These are phyloP conservation scores for Sugiyamaella mastotermitis DNA, from an alignment of 805 yeast genomes.

Conservation along the genomic window DNA sequence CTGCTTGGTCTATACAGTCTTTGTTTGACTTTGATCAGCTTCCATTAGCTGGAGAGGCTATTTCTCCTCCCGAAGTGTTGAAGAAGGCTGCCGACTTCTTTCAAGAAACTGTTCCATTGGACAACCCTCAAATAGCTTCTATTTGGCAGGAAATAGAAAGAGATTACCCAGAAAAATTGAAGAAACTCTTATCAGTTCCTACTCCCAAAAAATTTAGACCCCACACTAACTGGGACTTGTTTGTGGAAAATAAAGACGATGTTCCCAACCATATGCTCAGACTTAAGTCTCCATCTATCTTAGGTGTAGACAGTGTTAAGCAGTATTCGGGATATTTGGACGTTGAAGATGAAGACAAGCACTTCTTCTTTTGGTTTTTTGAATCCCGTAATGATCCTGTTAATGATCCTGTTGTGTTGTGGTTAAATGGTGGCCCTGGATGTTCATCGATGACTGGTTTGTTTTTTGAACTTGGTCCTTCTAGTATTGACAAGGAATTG, in stretches of 20 bases:
- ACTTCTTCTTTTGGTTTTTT: slow-evolving; percentile 78
- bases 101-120: no score
- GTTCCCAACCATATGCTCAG: slow-evolving; percentile 45
- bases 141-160: slow-evolving; percentile 22
- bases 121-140: no score
- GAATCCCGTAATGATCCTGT: slow-evolving; percentile 86
- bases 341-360: slow-evolving; percentile 74
- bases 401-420: slow-evolving; percentile 75
- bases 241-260: slow-evolving; percentile 9
- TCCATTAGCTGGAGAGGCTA: no score
- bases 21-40: no score
- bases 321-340: slow-evolving; percentile 86
- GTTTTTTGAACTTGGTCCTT: slow-evolving; percentile 82
- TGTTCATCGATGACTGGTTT: slow-evolving; percentile 85
- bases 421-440: slow-evolving; percentile 96
- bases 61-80: no score
- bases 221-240: slow-evolving; percentile 14
- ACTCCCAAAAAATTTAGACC: slow-evolving; percentile 3
- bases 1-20: no score
- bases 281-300: slow-evolving; percentile 55
- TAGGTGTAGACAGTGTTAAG: slow-evolving; percentile 77
- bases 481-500: slow-evolving; percentile 53
- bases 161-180: slow-evolving; percentile 20
- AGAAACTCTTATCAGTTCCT: slow-evolving; percentile 12
- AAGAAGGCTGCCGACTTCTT: no score